phyloP scores from a whole-genome alignment of 768 basidiomycete species.

The Lactarius hengduanensis region DNA sequence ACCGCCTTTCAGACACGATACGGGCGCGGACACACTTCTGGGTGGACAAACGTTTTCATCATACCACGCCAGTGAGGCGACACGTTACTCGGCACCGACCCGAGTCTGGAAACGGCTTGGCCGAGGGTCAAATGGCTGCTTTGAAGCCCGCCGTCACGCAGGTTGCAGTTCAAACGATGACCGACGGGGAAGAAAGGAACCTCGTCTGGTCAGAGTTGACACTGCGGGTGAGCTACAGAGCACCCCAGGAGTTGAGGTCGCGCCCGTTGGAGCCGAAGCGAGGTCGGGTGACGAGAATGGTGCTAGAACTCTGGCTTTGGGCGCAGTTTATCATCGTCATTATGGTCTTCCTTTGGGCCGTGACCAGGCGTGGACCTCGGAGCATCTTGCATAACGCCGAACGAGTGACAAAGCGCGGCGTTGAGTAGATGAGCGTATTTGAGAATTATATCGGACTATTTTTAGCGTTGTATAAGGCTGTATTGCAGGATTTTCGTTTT shows the following conservation, averaged over 20 bases:
- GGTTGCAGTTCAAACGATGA: conserved; percentile 13
- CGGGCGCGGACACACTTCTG: conserved; percentile 58
- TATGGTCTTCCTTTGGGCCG: conserved; percentile 74
- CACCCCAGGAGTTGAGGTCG: not conserved
- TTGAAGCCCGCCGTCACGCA: conserved; percentile 12
- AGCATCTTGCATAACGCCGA: conserved; percentile 55
- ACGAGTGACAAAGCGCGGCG: conserved; percentile 18
- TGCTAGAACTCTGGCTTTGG: conserved; percentile 83
- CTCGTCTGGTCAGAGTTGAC: not conserved
- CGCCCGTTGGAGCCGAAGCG: conserved; percentile 21
- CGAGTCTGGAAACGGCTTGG: not conserved
- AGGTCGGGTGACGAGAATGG: conserved; percentile 40
- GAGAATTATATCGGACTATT: not conserved
- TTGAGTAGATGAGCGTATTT: conserved; percentile 7
- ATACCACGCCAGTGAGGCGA: conserved; percentile 29
- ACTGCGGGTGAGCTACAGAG: not conserved
- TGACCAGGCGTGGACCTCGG: conserved; percentile 76
- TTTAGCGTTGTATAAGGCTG: not conserved
- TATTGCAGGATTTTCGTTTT: no score
- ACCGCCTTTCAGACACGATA: conserved; percentile 49
- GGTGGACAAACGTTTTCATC: conserved; percentile 55
- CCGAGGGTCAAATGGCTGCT: not conserved
- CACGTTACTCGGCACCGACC: not conserved
- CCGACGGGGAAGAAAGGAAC: not conserved
- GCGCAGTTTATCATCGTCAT: conserved; percentile 76